Evolutionary conservation across 352 stramenopile species (phyloP).

Genomic region (Phytophthora melonis): DNA sequence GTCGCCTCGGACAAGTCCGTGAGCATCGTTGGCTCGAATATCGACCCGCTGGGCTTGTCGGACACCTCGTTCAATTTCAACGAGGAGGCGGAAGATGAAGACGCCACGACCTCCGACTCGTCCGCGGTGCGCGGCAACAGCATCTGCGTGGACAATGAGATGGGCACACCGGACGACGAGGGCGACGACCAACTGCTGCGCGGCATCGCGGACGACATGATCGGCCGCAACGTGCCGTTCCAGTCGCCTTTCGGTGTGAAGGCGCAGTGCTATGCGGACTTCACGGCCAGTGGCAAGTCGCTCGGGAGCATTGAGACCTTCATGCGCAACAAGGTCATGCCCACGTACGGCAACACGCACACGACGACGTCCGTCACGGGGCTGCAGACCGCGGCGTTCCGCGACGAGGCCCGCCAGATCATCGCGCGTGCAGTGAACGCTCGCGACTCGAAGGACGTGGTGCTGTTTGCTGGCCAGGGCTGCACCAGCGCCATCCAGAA

Average conservation of each 20-base stretch:
- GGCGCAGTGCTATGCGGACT: conserved; percentile 95
- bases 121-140: conserved; percentile 27
- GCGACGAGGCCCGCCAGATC: conserved; percentile 95
- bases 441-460: conserved; percentile 90
- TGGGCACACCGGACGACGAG: conserved; percentile 22
- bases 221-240: conserved; percentile 58
- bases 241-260: conserved; percentile 72
- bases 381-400: conserved; percentile 93
- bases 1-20: conserved; percentile 13
- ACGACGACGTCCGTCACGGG: conserved; percentile 88
- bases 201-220: conserved; percentile 52
- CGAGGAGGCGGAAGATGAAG: conserved; percentile 3
- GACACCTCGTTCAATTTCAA: conserved; percentile 33
- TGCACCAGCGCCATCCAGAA: conserved; percentile 88
- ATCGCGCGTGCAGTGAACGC: conserved; percentile 91
- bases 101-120: conserved; percentile 18
- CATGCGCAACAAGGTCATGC: conserved; percentile 88
- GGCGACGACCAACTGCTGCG: conserved; percentile 39
- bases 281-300: conserved; percentile 92
- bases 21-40: conserved; percentile 27
- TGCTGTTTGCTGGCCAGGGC: conserved; percentile 95
- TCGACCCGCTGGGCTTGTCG: conserved; percentile 28
- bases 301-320: conserved; percentile 93
- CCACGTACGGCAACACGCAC: conserved; percentile 98
- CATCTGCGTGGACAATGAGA: conserved; percentile 30